Evolutionary conservation across 768 basidiomycete species (phyloP), one percentile per base, ranked within the genome.

Genomic region (Postia placenta): DNA sequence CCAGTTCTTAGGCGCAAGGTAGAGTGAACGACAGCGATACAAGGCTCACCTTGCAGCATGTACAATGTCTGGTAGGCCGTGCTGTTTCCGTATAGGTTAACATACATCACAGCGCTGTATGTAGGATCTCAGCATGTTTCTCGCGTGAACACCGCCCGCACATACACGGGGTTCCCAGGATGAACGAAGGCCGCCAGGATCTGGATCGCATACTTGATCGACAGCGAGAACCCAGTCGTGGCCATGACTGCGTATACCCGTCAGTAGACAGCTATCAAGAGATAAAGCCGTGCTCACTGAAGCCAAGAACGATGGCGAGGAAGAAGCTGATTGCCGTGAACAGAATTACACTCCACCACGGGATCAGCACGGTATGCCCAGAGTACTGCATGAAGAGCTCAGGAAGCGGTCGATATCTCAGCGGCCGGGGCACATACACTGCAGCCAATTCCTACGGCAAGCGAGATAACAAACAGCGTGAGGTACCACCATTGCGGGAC

Each of bases 401-500:
- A n/a, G n/a, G n/a, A n/a, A n/a, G n/a, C n/a, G n/a, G n/a, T n/a
- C n/a, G n/a, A n/a, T n/a, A n/a, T n/a, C n/a, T n/a, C n/a, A n/a
- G n/a, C n/a, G n/a, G n/a, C n/a, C n/a, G n/a, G n/a, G n/a, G 3
- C n/a, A 51, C 65, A 24, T 57, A 67, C 60, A 51, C 62, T 61
- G 56, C 67, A 63, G 23, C 76, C 77, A 47, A 80, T 78, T 14
- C 73, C 77, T 9, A 80, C 60, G 9, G 53, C 72, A 22, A 80
- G 56, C 1, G 76, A 75, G 4, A 66, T 57, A 14, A 76, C 11
- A 56, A 80, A 76, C 11, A 80, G 55, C 9, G 57, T 28, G 1
- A 62, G 61, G 52, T 80, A 80, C 58, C 70, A 77, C 74, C 72
- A 79, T 53, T 74, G 73, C 9, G 78, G 78, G 1, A 78, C 78